Evolutionary conservation across 345 rosid species (phyloP), one percentile per base, ranked within the genome.

Genomic region (Mallotus nudiflorus): DNA sequence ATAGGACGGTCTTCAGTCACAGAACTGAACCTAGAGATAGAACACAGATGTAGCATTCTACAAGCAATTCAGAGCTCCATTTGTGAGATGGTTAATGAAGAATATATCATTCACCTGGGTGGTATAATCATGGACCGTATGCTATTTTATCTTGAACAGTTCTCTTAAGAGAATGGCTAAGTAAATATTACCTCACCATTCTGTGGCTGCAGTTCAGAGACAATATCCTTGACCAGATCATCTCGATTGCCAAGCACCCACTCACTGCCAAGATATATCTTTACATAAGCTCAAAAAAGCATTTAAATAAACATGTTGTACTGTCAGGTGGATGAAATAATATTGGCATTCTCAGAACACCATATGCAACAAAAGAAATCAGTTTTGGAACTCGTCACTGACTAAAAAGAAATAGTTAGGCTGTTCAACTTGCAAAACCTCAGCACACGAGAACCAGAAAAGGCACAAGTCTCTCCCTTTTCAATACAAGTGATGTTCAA

Each of bases 221-320:
- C 57, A 62, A 92, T 84, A 79, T 95, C 97, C 85, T 89, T 95
- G 63, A 82, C 97, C 79, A 95, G 85, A 88, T 95, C 97, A 79
- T 92, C 99, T 54, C 93, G 85, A 75, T 85, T 90, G 59, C 98
- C 97, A 72, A 94, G 92, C 66, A 94, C 97, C 98, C 97, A 92
- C 72, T 92, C 97, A 80, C 99, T 95, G 88, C 84, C 65, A 59
- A 65, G 31, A 50, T 51, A 28, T 53, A 55, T 12, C n/a, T n/a
- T 8, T 42, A 12, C 46, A 8, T 42, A 42, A 42, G 14, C 46
- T 29, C 25, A 55, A 64, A 24, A 46, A 62, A 9, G 35, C 45
- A 64, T 60, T 13, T 10, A 22, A 7, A 0, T n/a, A 11, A 14
- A 44, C 28, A 56, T 13, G 27, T 25, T n/a, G 56, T 53, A 29